A percentile compares a stretch with the other conserved stretches of the same genome.
These are phyloP conservation scores for Stylonectria norvegica DNA, from an alignment of 2,329 filamentous ascomycete species.

Conservation along the genomic window DNA sequence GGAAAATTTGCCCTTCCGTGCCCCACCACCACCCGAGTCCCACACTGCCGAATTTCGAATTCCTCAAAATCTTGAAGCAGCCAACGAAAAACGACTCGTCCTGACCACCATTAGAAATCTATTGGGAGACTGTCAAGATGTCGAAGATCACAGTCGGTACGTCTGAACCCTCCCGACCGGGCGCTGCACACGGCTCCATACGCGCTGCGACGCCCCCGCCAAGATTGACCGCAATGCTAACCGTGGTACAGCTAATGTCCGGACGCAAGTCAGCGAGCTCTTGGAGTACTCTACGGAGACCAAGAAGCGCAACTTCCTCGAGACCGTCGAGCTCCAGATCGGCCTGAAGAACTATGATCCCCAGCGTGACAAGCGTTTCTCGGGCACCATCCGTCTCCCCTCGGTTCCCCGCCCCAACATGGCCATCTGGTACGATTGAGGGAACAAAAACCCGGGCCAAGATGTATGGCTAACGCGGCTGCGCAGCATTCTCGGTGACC, in stretches of 20 bases:
- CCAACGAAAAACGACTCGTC: slow-evolving; percentile 30
- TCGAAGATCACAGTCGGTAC: slow-evolving; percentile 80
- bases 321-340: slow-evolving; percentile 89
- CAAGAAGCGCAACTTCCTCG: slow-evolving; percentile 98
- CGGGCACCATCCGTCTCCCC: slow-evolving; percentile 94
- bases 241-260: slow-evolving; percentile 69
- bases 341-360: slow-evolving; percentile 99
- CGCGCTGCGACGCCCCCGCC: background rate
- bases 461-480: slow-evolving; percentile 12
- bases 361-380: slow-evolving; percentile 99
- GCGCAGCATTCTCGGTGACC: slow-evolving; percentile 59
- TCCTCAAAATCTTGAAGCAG: slow-evolving; percentile 22
- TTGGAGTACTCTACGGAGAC: slow-evolving; percentile 90
- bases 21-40: slow-evolving; percentile 26
- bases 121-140: slow-evolving; percentile 87
- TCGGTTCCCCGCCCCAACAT: slow-evolving; percentile 87
- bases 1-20: slow-evolving; percentile 34
- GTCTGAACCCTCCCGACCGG: slow-evolving; percentile 19
- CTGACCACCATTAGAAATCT: slow-evolving; percentile 72
- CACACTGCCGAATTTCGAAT: slow-evolving; percentile 21
- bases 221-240: background rate
- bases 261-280: slow-evolving; percentile 87
- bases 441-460: background rate
- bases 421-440: slow-evolving; percentile 60
- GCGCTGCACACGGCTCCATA: background rate